Base-by-base conservation (phyloP, 2,329 filamentous ascomycete species). In the Colletotrichum ledebouriae region DNA sequence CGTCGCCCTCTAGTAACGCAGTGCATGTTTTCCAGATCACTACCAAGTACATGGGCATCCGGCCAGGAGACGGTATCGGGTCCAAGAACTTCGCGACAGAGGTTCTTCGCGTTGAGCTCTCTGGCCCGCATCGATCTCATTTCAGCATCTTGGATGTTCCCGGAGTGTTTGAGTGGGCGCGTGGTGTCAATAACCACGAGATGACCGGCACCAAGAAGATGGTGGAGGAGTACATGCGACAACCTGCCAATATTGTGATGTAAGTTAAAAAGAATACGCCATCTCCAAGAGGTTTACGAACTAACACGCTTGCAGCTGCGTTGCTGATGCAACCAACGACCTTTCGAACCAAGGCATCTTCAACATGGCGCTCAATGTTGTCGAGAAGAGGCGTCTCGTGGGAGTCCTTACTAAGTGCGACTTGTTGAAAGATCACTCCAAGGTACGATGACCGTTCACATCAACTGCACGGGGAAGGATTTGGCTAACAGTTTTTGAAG, bases 351-450 rank as follows among this genome's bases (percentile, higher is more conserved):
- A 79, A 29, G 72, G 72, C 0, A 78, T 79, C 5, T 70, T 78
- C 12, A 61, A 68, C 2, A 17, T 78, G 22, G 77, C 78, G 2
- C 69, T 68, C 5, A 39, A 71, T 1, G 44, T 76, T 17, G 75
- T 78, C 2, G 71, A 76, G 2, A 75, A 73, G 11, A 71, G 71
- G 2, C 73, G 77, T 2, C 70, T 79, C n/a, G 72, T 81, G 15
- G 77, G 79, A 0, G 79, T 80, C 1, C 77, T 80, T 33, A 81
- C 79, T 1, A 80, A 80, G 62, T 80, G 78, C 46, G 78, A 81
- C n/a, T 72, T 72, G 59, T 56, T 71, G 10, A 55, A 64, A 3
- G 66, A 74, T 41, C 65, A 71, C 63, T 47, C 71, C 72, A 68
- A 71, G 71, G 72, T 62, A 15, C 9, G 2, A 7, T 12, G 10